phyloP scores from a whole-genome alignment of 257 asterid species.

The Forsythia suspensa region DNA sequence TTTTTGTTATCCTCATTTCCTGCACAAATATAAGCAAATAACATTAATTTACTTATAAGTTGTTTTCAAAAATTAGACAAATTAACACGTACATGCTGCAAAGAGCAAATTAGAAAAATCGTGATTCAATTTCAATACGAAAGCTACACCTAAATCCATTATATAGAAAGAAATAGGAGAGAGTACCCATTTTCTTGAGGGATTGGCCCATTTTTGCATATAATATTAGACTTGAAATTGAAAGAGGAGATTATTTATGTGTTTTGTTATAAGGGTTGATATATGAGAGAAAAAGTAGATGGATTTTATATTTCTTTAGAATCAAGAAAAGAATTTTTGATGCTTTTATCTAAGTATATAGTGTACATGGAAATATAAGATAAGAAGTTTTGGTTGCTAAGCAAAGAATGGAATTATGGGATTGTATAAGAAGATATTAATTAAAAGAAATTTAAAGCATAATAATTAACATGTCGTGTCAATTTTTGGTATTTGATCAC shows the following conservation, averaged over 20 bases:
- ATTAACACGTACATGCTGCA: background rate
- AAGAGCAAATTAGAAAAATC: no score
- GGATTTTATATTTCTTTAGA: background rate
- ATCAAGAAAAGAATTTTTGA: conserved; percentile 11
- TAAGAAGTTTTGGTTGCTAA: background rate
- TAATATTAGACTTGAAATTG: background rate
- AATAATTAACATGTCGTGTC: background rate
- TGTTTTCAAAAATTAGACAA: background rate
- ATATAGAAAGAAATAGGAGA: background rate
- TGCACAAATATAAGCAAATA: conserved; percentile 25
- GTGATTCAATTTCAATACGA: background rate
- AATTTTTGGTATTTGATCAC: no score
- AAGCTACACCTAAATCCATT: background rate
- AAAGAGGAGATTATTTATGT: background rate
- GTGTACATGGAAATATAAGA: background rate
- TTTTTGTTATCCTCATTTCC: conserved; percentile 49
- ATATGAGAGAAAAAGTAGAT: background rate
- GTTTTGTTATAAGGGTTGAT: background rate
- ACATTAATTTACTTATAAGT: background rate
- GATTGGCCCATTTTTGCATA: conserved; percentile 47
- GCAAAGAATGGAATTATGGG: background rate
- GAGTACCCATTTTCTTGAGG: conserved; percentile 49
- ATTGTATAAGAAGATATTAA: background rate
- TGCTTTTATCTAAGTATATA: background rate
- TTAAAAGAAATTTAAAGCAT: background rate